Percentiles rank a stretch among this genome's conserved stretches.
Evolutionary conservation across 805 yeast species (phyloP).

Genomic region (Pichia manshurica): DNA sequence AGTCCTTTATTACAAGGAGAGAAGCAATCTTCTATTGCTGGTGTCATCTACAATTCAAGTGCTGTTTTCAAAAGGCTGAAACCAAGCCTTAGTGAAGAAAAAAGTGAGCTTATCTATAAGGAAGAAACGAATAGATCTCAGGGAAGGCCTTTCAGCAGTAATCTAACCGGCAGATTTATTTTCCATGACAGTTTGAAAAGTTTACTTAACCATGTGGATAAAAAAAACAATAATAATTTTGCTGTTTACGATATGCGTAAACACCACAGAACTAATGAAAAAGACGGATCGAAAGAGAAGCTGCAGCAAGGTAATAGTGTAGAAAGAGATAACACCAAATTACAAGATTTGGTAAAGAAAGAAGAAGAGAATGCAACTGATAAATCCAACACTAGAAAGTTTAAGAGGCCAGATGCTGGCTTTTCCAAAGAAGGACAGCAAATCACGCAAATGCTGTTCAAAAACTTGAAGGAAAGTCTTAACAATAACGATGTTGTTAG

Average conservation of each 20-base stretch:
- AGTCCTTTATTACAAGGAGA: neutral
- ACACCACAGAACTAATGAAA: neutral
- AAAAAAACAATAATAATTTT: slow-evolving; percentile 17
- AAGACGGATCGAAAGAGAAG: neutral
- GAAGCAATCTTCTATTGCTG: slow-evolving; percentile 21
- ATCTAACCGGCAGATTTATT: slow-evolving; percentile 26
- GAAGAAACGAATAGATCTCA: slow-evolving; percentile 22
- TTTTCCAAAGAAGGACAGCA: neutral
- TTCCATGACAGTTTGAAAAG: slow-evolving; percentile 24
- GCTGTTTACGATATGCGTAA: slow-evolving; percentile 18
- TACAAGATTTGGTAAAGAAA: neutral
- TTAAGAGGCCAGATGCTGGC: neutral
- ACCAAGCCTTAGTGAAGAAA: slow-evolving; percentile 10
- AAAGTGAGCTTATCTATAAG: slow-evolving; percentile 4
- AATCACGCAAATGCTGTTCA: slow-evolving; percentile 1
- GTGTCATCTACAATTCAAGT: slow-evolving; percentile 23
- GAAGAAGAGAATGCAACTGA: neutral
- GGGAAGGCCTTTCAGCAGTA: slow-evolving; percentile 33
- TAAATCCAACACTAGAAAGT: neutral
- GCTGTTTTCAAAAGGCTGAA: slow-evolving; percentile 25
- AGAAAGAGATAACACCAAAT: neutral
- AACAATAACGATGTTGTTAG: neutral
- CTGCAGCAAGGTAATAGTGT: neutral
- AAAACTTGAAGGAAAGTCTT: neutral
- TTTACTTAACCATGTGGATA: slow-evolving; percentile 24